Evolutionary conservation across 768 basidiomycete genomes (phyloP).

Genomic region (Gloeopeniophorella convolvens): DNA sequence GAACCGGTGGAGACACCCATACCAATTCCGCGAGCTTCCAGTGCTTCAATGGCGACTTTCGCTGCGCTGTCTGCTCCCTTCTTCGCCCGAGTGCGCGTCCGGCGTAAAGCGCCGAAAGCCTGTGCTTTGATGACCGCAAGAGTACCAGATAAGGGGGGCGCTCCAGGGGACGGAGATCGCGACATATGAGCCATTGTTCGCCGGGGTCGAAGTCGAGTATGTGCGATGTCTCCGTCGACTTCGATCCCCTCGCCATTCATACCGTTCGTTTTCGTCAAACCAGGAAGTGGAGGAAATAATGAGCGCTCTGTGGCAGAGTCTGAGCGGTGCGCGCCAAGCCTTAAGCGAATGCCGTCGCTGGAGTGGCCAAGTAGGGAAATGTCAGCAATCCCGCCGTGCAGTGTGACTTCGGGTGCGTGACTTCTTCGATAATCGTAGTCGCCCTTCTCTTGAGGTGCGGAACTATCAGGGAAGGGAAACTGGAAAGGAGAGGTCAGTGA

Average conservation of each 20-base stretch:
- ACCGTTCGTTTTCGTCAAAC: constrained; percentile 45
- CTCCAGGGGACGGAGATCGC: constrained; percentile 40
- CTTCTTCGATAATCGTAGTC: constrained; percentile 65
- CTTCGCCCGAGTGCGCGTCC: constrained; percentile 70
- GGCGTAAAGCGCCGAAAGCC: constrained; percentile 77
- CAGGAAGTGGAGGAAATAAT: constrained; percentile 40
- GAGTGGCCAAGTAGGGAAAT: constrained; percentile 49
- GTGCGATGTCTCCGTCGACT: constrained; percentile 35
- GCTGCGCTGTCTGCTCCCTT: constrained; percentile 67
- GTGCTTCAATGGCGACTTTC: constrained; percentile 71
- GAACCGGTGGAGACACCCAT: constrained; percentile 31
- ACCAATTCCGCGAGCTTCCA: constrained; percentile 71
- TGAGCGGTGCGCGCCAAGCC: constrained; percentile 43
- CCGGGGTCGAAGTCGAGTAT: constrained; percentile 20
- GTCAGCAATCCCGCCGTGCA: constrained; percentile 71
- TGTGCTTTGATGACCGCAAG: constrained; percentile 89
- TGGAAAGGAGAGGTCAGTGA: constrained; percentile 62
- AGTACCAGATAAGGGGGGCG: constrained; percentile 61
- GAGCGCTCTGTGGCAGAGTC: constrained; percentile 45
- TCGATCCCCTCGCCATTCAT: constrained; percentile 44
- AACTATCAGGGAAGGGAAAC: constrained; percentile 54
- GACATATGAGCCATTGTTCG: constrained; percentile 22
- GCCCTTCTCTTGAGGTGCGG: constrained; percentile 46
- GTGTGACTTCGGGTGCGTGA: constrained; percentile 54
- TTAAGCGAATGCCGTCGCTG: constrained; percentile 55